phyloP scores from a whole-genome alignment of 139 green algal genomes.

The Closterium sp. region DNA sequence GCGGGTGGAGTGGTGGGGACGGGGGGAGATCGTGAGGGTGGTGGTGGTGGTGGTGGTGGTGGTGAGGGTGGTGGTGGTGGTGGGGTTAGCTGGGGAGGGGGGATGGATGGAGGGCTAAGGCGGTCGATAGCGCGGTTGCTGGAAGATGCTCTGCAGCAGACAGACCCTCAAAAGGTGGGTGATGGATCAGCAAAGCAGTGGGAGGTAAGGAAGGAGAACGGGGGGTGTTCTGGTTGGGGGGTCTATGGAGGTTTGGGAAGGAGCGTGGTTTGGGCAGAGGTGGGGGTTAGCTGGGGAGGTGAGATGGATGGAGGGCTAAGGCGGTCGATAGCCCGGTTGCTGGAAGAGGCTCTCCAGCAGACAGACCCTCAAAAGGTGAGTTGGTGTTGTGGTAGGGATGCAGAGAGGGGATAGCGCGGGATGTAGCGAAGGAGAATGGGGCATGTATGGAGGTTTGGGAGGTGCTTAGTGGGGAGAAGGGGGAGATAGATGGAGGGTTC shows the following conservation, averaged over 20 bases:
- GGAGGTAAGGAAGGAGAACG: not conserved
- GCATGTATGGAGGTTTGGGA: too few relatives aligned
- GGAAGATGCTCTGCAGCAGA: not conserved
- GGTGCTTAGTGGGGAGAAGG: too few relatives aligned
- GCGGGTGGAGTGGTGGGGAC: not conserved
- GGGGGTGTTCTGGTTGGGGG: too few relatives aligned
- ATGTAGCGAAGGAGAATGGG: too few relatives aligned
- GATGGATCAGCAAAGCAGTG: too few relatives aligned
- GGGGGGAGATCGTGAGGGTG: not conserved
- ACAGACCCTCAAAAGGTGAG: not conserved
- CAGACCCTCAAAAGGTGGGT: not conserved
- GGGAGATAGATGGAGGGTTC: not conserved
- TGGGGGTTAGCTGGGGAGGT: too few relatives aligned
- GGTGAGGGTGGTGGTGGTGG: not conserved
- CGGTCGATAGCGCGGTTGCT: not conserved
- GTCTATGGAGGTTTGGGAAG: too few relatives aligned
- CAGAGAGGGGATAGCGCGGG: not conserved
- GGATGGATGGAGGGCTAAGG: not conserved
- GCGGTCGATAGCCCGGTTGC: not conserved
- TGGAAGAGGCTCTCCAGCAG: not conserved
- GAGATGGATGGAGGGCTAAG: not conserved
- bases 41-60: not conserved
- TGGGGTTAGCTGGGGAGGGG: not conserved
- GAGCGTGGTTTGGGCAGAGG: too few relatives aligned
- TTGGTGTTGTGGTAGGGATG: not conserved